Evolutionary conservation across 1,139 yeast genomes (phyloP), one percentile per base, ranked within the genome.

Genomic region (Taphrina confusa): DNA sequence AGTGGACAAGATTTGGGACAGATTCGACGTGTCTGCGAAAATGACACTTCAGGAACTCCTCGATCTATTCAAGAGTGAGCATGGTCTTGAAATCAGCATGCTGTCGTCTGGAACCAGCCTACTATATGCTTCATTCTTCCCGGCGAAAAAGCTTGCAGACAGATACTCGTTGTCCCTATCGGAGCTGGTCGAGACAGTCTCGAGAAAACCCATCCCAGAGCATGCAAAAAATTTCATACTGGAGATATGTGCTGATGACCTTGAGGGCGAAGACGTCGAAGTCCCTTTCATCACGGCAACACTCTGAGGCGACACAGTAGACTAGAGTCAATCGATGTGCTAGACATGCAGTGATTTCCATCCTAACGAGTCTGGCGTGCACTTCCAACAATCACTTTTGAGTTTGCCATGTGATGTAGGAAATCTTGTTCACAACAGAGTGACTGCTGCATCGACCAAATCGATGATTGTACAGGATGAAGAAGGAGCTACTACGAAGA

Each of bases 1-100:
- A 63, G 86, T 87, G 69, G 98, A 94, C 73, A 82, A 80, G 74
- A 89, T 91, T 68, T 92, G 99, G 99, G 97, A 90, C 70, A 82
- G 97, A 72, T 91, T 91, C 72, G 91, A 85, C 67, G 75, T 92
- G 60, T 70, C 82, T 58, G 95, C 92, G 57, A 85, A 91, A 69
- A 76, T 88, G 62, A 88, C 95, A 6, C 80, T 92, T 66, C 82
- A 82, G 71, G 83, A 87, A 65, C 77, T 92, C 63, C 75, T 94
- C 64, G 87, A 85, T 65, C 79, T 85, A 68, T 92, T 92, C 73
- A 80, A 86, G 69, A 76, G 83, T 62, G 79, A 88, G 55, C 95
- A 92, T 73, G 95, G 95, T 1, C 79, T 92, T 65, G 90, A 85
- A 65, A 83, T 92, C 61, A 80, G 94, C 16, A 92, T 92, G 97